phyloP scores from a whole-genome alignment of 2,329 filamentous ascomycete species.

The Ophiosphaerella narmari region DNA sequence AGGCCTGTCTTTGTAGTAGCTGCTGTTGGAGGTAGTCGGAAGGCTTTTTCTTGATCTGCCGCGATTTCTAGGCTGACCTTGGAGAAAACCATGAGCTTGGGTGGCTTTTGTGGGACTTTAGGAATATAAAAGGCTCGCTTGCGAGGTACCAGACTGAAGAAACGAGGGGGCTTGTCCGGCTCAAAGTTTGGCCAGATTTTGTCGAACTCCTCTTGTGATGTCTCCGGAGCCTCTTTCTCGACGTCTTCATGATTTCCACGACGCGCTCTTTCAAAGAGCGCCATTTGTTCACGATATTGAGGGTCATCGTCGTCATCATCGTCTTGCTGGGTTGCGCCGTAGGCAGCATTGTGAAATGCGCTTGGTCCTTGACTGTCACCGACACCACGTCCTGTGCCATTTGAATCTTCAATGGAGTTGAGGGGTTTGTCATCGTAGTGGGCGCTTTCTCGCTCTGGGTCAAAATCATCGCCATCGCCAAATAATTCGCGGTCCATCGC shows the following conservation, averaged over 20 bases:
- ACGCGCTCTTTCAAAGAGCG: conserved; percentile 35
- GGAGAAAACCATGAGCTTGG: conserved; percentile 80
- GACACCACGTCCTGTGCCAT: conserved; percentile 4
- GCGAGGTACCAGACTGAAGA: conserved; percentile 80
- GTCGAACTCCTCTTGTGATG: conserved; percentile 74
- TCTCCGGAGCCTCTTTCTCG: conserved; percentile 71
- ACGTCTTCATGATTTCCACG: conserved; percentile 44
- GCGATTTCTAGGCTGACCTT: conserved; percentile 89
- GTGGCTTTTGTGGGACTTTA: conserved; percentile 77
- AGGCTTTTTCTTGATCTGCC: conserved; percentile 82
- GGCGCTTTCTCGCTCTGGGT: conserved; percentile 26
- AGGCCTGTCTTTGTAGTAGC: conserved; percentile 52
- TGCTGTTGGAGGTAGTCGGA: conserved; percentile 69
- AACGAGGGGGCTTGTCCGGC: conserved; percentile 73
- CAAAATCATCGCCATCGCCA: conserved; percentile 21
- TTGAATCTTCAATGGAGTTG: conserved; percentile 33
- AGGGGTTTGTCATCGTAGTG: conserved; percentile 48
- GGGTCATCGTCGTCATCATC: conserved; percentile 41
- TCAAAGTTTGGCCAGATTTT: conserved; percentile 83
- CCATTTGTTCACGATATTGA: conserved; percentile 41
- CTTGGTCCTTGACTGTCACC: conserved; percentile 24
- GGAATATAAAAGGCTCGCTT: conserved; percentile 78
- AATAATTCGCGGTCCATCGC: conserved; percentile 55
- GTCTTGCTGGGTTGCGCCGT: conserved; percentile 21
- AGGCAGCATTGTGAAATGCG: conserved; percentile 19